Evolutionary conservation across 129 eudicot species (phyloP).

Genomic region (Dittrichia graveolens): DNA sequence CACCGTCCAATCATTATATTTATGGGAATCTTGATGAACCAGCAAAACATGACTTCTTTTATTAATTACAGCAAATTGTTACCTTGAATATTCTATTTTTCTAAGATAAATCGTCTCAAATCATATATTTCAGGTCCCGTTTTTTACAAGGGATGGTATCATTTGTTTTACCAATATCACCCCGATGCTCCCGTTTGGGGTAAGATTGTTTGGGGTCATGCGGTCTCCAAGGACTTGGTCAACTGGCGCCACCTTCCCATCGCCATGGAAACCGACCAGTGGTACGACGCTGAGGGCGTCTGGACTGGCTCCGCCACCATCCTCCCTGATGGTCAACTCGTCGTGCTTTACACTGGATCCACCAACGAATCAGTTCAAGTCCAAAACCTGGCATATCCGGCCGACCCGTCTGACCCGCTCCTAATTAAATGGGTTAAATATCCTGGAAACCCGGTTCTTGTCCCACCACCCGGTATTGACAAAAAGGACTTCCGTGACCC

Average conservation of each 20-base stretch:
- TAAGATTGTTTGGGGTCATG: conserved; percentile 88
- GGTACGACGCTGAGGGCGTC: conserved; percentile 85
- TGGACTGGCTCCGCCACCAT: conserved; percentile 95
- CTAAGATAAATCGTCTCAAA: background rate
- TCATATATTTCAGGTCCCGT: conserved; percentile 59
- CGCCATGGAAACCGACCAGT: conserved; percentile 72
- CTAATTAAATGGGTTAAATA: conserved; percentile 68
- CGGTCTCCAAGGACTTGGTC: conserved; percentile 70
- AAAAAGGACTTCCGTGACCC: conserved; percentile 77
- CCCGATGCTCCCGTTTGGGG: conserved; percentile 87
- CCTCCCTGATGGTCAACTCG: conserved; percentile 64
- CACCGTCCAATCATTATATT: conserved; percentile 25
- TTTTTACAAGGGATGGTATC: conserved; percentile 83
- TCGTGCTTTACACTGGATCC: conserved; percentile 79
- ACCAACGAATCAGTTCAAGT: conserved; percentile 74
- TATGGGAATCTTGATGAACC: background rate
- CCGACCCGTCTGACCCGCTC: conserved; percentile 71
- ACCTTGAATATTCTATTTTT: background rate
- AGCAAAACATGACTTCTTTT: background rate
- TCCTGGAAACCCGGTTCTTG: conserved; percentile 67
- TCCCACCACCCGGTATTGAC: conserved; percentile 73
- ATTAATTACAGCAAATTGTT: background rate
- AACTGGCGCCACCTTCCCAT: conserved; percentile 80
- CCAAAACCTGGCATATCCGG: conserved; percentile 80
- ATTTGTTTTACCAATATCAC: conserved; percentile 85